Percentiles rank a stretch among this genome's conserved stretches.
phyloP scores from a whole-genome alignment of 73 alveolate species.

The Effrenium voratum region DNA sequence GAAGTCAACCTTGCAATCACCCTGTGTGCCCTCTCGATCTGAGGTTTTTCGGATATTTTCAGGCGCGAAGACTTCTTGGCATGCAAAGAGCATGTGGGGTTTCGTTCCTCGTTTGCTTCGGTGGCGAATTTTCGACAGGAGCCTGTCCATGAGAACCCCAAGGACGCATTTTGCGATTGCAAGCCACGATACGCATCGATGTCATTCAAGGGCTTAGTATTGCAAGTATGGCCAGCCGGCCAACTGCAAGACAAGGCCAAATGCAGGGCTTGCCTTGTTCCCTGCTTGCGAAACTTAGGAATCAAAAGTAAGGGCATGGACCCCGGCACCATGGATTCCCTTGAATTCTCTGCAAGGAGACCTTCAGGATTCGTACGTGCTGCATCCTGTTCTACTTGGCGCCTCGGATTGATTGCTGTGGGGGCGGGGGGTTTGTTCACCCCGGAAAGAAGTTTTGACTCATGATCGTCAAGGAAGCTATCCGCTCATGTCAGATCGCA shows the following conservation, averaged over 20 bases:
- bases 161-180: conserved; percentile 40
- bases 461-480: too few relatives aligned
- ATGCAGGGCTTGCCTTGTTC: neutral
- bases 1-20: too few relatives aligned
- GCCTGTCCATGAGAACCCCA: conserved; percentile 67
- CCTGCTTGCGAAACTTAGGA: neutral
- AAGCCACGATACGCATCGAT: neutral
- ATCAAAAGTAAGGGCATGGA: neutral
- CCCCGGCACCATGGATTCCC: neutral
- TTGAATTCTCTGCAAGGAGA: neutral
- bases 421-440: too few relatives aligned
- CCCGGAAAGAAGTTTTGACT: too few relatives aligned
- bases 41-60: too few relatives aligned
- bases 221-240: neutral
- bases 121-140: conserved; percentile 10
- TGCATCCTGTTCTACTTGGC: conserved; percentile 45
- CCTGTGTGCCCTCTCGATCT: too few relatives aligned
- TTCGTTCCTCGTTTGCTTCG: neutral
- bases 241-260: neutral
- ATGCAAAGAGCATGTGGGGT: too few relatives aligned
- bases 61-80: too few relatives aligned
- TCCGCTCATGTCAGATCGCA: too few relatives aligned
- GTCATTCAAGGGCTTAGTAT: neutral
- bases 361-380: conserved; percentile 56
- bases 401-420: neutral